phyloP scores from a whole-genome alignment of 495 filamentous ascomycete genomes.

The Cercophora sp. region DNA sequence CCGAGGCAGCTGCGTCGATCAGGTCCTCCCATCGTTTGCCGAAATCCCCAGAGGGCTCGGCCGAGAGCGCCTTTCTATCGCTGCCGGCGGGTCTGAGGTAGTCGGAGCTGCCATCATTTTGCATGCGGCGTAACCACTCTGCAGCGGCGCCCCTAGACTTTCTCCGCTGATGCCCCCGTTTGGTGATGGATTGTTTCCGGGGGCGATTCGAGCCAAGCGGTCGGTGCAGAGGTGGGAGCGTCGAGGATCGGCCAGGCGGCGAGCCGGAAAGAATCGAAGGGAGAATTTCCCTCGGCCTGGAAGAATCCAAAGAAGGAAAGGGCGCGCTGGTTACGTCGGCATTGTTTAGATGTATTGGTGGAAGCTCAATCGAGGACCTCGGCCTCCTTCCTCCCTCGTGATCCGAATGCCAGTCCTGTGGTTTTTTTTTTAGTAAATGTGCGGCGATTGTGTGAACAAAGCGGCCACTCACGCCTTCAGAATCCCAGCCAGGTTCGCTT shows the following conservation, averaged over 20 bases:
- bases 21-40: conserved; percentile 92
- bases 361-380: conserved; percentile 66
- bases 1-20: conserved; percentile 80
- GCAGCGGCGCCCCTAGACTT: conserved; percentile 59
- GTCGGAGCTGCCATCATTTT: conserved; percentile 38
- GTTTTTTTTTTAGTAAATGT: conserved; percentile 22
- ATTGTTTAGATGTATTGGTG: conserved; percentile 59
- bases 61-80: conserved; percentile 77
- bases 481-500: conserved; percentile 76
- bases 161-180: conserved; percentile 71
- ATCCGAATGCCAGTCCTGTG: conserved; percentile 69
- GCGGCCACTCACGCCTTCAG: conserved; percentile 63
- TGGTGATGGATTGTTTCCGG: conserved; percentile 79
- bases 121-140: conserved; percentile 48
- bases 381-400: conserved; percentile 55
- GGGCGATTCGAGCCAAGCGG: conserved; percentile 58
- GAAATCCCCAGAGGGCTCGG: conserved; percentile 72
- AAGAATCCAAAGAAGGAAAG: conserved; percentile 57
- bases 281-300: conserved; percentile 64
- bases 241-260: conserved; percentile 81
- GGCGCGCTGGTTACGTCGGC: conserved; percentile 66
- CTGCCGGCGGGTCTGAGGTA: conserved; percentile 63
- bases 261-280: conserved; percentile 78
- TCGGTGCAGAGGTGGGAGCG: conserved; percentile 75
- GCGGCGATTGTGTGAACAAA: not conserved